These are phyloP conservation scores for Neurospora terricola DNA, from an alignment of 495 filamentous ascomycete species.

Conservation along the genomic window DNA sequence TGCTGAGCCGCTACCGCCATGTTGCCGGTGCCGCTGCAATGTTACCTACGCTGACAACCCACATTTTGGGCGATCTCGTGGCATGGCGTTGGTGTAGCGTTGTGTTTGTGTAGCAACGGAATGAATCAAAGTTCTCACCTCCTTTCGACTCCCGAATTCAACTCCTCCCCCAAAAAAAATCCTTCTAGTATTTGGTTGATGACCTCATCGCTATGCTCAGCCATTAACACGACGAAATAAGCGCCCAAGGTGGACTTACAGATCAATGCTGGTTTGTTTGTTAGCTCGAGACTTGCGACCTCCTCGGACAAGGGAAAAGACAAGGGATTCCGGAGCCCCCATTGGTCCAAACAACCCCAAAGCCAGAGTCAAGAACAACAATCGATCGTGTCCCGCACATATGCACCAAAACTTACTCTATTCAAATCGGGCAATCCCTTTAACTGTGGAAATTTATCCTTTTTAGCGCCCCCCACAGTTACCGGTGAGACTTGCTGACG, in stretches of 20 bases:
- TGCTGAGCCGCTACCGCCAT: not conserved
- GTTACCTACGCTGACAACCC: not conserved
- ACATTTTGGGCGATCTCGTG: not conserved
- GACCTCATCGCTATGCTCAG: not conserved
- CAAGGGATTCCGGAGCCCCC: not conserved
- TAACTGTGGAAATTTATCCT: too few species aligned
- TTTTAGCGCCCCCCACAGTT: too few species aligned
- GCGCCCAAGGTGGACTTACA: not conserved
- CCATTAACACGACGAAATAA: not conserved
- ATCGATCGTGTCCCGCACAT: too few species aligned
- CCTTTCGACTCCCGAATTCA: not conserved
- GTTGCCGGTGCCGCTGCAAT: not conserved
- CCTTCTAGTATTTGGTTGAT: not conserved
- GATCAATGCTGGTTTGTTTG: not conserved
- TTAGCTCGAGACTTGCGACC: not conserved
- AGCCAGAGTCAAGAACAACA: not conserved
- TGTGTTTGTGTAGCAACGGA: not conserved
- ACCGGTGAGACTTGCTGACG: too few species aligned
- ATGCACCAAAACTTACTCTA: not conserved
- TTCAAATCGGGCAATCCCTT: not conserved
- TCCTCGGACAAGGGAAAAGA: not conserved
- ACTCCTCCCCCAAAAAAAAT: not conserved
- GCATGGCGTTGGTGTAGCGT: not conserved
- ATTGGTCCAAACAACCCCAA: not conserved
- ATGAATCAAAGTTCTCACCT: not conserved